Base-by-base conservation (phyloP, 441 rosid genomes). In the Euphorbia corollata region DNA sequence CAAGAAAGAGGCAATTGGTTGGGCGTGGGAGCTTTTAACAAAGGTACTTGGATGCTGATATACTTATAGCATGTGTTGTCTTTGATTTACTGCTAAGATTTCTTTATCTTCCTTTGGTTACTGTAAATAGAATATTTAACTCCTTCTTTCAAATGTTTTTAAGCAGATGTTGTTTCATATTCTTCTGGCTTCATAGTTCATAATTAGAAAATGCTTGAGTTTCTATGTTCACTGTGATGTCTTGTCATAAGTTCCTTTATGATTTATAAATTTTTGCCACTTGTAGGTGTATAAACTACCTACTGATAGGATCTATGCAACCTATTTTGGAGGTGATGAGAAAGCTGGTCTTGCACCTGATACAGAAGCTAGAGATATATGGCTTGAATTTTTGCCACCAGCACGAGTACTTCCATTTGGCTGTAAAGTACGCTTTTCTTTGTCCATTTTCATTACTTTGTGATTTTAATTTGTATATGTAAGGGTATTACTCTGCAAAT, bases 261-360 rank as follows among this genome's bases (percentile, higher is more conserved):
- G 6, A 18, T 5, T 10, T 48, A 30, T 38, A 34, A 36, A 16
- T 55, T 15, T 54, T 59, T 15, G 59, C 58, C 38, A 50, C 27
- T 24, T 64, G 59, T 78, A 93, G 99, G 96, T 88, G 22, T 92
- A 90, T 76, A 70, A 87, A 54, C 78, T 95, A 53, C 97, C 98
- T 0, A 38, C 80, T 27, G 95, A 95, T 72, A 80, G 93, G 56
- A 67, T 95, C 64, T 95, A 95, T 72, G 99, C 98, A 8, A 95
- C 99, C 8, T 95, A 95, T 81, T 95, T 95, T 68, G 98, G 96
- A 16, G 99, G 99, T 74, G 99, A 95, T 80, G 93, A 86, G 69
- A 85, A 83, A 71, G 82, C 80, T 68, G 98, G 98, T 68, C 90
- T 95, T 67, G 85, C 85, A 69, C 90, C 98, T 61, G 98, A 95